These are phyloP conservation scores for Fraxinus sp. DNA, from an alignment of 305 asterid species.

Conservation along the genomic window DNA sequence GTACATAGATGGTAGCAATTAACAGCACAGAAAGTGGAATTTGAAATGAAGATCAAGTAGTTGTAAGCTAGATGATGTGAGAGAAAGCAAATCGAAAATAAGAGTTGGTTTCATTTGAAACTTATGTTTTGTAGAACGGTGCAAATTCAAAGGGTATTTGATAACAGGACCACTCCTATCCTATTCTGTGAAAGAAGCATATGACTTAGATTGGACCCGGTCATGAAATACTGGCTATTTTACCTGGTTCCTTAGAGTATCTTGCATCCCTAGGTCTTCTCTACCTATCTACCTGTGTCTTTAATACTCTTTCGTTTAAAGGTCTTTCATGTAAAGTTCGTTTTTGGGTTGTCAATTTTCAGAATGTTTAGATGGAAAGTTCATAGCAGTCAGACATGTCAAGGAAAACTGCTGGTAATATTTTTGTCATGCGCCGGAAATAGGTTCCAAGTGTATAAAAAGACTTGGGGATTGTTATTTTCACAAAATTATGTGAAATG, in stretches of 20 bases:
- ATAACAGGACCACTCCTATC: not conserved
- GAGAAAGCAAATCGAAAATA: conserved; percentile 6
- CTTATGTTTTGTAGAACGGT: conserved; percentile 3
- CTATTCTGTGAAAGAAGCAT: not conserved
- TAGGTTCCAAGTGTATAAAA: not conserved
- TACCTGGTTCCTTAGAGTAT: not conserved
- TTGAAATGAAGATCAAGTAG: not conserved
- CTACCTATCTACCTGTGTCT: not conserved
- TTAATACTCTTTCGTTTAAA: not conserved
- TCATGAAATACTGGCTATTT: not conserved
- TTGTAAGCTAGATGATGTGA: not conserved
- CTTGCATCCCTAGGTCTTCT: not conserved
- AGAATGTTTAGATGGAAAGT: not conserved
- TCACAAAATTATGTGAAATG: not conserved
- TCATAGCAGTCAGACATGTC: not conserved
- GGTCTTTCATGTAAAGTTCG: not conserved
- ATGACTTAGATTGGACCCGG: not conserved
- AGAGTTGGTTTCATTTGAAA: conserved; percentile 4
- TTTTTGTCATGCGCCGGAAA: not conserved
- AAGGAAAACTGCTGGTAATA: not conserved
- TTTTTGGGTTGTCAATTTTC: not conserved
- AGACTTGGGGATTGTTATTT: not conserved
- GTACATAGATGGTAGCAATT: not conserved
- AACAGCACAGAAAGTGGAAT: not conserved
- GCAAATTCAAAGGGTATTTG: conserved; percentile 1